Evolutionary conservation across 208 protist species (phyloP), one percentile per base, ranked within the genome.

Genomic region (Trypanosoma cruzi): DNA sequence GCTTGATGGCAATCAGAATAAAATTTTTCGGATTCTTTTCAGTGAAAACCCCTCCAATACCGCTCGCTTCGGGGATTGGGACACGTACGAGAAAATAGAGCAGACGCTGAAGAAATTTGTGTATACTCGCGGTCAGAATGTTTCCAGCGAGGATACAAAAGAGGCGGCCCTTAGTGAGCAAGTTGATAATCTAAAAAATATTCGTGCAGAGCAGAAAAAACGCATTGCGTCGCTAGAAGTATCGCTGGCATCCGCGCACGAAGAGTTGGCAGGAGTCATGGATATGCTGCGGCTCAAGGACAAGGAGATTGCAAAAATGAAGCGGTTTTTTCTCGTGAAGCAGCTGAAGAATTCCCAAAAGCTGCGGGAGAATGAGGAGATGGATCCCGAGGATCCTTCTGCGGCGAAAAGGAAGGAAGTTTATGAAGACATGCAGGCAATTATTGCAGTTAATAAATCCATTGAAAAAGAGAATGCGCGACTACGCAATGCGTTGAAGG

Each of bases 31-130:
- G 10, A n/a, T 93, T 1, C 64, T 95, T 10, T 68, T 81, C 13
- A 66, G 54, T 2, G 80, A 79, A 3, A 24, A 36, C n/a, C 37
- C 26, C 20, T 13, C 29, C 11, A 61, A 71, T 22, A 13, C 10
- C 37, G 13, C 61, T 0, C 50, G 37, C 5, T 68, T 88, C 0
- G 90, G 90, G 2, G 84, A 95, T 65, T 93, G 84, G 79, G 87
- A 90, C 24, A 95, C 90, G 24, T 95, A 79, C 71, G 85, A 93
- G 55, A 68, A 66, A 57, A 85, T 95, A 0, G 77, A 95, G 73
- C 55, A 62, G 1, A 68, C 86, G 5, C 65, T 95, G 22, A 89
- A 90, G 59, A 81, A 86, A 46, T 91, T 85, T 73, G 90, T 81
- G 7, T 95, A 92, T 58, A 79, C 68, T 16, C 65, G 84, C 13